Conservation (phyloP, 768 basidiomycete species). For the Calvatia gigantea region DNA sequence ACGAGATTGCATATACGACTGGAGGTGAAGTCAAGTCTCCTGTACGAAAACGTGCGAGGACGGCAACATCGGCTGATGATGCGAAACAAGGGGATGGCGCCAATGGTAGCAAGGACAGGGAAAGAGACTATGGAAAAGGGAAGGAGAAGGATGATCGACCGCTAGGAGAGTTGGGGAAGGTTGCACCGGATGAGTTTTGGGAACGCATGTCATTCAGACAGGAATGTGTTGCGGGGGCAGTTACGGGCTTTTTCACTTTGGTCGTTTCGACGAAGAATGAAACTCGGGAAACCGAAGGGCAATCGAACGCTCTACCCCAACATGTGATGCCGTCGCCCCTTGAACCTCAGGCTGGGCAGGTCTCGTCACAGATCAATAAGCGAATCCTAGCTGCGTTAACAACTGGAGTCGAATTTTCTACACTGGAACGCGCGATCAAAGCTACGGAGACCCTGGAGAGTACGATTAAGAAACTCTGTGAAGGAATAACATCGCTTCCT, state of each 20-base stretch:
- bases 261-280: conserved; percentile 30
- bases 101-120: conserved; percentile 15
- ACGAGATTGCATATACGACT: conserved; percentile 79
- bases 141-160: conserved; percentile 34
- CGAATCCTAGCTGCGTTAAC: conserved; percentile 68
- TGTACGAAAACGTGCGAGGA: conserved; percentile 53
- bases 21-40: conserved; percentile 62
- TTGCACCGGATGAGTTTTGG: conserved; percentile 86
- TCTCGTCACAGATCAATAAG: conserved; percentile 62
- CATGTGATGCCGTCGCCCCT: conserved; percentile 34
- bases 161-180: conserved; percentile 54
- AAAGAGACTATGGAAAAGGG: conserved; percentile 4
- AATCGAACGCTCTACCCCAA: background rate
- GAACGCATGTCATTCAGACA: conserved; percentile 96
- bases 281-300: background rate
- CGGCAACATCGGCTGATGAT: conserved; percentile 24
- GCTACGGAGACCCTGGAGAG: conserved; percentile 71
- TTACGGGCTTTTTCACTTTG: conserved; percentile 91
- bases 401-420: conserved; percentile 77
- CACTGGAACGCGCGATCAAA: conserved; percentile 55
- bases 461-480: conserved; percentile 68
- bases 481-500: conserved; percentile 42
- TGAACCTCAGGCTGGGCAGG: conserved; percentile 54
- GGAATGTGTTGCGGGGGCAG: conserved; percentile 86
- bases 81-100: conserved; percentile 16